Base-by-base conservation (phyloP, 306 rosid genomes). In the Vachellia collinsii region DNA sequence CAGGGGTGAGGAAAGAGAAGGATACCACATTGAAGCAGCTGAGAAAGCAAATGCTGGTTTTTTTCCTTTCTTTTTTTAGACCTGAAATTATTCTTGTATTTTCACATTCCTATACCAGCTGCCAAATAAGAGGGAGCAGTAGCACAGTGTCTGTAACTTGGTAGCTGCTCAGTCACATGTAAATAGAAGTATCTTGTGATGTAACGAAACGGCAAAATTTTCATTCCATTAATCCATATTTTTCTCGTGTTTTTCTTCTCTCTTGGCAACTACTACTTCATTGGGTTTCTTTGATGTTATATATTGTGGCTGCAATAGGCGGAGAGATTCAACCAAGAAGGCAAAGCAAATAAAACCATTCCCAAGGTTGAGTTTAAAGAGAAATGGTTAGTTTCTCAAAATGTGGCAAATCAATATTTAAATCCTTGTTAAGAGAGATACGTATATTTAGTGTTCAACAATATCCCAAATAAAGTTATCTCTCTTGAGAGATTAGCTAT, bases 131-230 rank as follows among this genome's bases (percentile, higher is more conserved):
- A 54, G 80, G 83, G 82, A 50, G 56, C 48, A 44, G 8, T 88
- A 50, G 83, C 67, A 79, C 90, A 85, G 76, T 79, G 87, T 83
- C 78, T 79, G 87, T 83, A 76, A 85, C 85, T 78, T 77, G 88
- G 86, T 89, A 86, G 89, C 78, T 77, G 84, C 78, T 81, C 74
- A 72, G 83, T 85, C 83, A 42, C 81, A 46, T 93, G 94, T 91
- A 93, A 91, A 93, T 91, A 93, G 90, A 78, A 91, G 91, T 89
- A 80, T 87, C 80, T 77, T 87, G 88, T 89, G 89, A 77, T 86
- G 85, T 83, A 85, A 76, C 86, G 82, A 61, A 71, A 61, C 69
- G 43, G 77, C 70, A 72, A 44, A 77, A 59, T 88, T 36, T 78
- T 91, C 79, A 84, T 85, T 89, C 88, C 83, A 85, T 93, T 93